A percentile compares a stretch with the other conserved stretches of the same genome.
Evolutionary conservation across 2,329 filamentous ascomycete genomes (phyloP).

Genomic region (Mollisia scopiformis): DNA sequence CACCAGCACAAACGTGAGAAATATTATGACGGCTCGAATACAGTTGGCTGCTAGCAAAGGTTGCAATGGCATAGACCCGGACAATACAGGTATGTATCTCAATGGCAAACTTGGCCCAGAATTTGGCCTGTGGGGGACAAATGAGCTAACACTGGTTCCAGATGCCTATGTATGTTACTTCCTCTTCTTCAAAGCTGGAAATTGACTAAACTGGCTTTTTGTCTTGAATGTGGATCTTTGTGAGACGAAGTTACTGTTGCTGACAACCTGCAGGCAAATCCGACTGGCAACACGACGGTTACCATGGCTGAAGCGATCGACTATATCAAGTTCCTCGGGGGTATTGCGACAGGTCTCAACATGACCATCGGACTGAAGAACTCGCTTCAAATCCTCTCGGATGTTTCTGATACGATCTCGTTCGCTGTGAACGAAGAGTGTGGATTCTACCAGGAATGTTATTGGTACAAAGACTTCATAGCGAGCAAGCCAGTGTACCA

Average conservation of each 20-base stretch:
- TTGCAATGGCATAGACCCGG: constrained; percentile 70
- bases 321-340: constrained; percentile 63
- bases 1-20: constrained; percentile 57
- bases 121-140: background rate
- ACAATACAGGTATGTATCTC: constrained; percentile 61
- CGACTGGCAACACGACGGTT: background rate
- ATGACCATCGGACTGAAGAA: constrained; percentile 73
- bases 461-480: constrained; percentile 59
- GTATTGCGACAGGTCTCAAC: constrained; percentile 53
- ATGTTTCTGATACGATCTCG: constrained; percentile 53
- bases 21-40: constrained; percentile 66
- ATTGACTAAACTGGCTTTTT: too few relatives aligned
- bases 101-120: background rate
- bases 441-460: constrained; percentile 61
- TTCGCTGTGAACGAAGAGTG: constrained; percentile 76
- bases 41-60: constrained; percentile 62
- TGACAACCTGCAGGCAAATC: constrained; percentile 42
- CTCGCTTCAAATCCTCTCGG: constrained; percentile 59
- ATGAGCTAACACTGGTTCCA: constrained; percentile 5
- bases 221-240: too few relatives aligned
- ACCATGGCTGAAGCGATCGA: constrained; percentile 61
- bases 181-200: too few relatives aligned
- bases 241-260: too few relatives aligned
- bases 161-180: constrained; percentile 13
- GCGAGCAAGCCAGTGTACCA: constrained; percentile 70